Base-by-base conservation (phyloP, 2,329 filamentous ascomycete genomes). In the Scedosporium apiospermum region DNA sequence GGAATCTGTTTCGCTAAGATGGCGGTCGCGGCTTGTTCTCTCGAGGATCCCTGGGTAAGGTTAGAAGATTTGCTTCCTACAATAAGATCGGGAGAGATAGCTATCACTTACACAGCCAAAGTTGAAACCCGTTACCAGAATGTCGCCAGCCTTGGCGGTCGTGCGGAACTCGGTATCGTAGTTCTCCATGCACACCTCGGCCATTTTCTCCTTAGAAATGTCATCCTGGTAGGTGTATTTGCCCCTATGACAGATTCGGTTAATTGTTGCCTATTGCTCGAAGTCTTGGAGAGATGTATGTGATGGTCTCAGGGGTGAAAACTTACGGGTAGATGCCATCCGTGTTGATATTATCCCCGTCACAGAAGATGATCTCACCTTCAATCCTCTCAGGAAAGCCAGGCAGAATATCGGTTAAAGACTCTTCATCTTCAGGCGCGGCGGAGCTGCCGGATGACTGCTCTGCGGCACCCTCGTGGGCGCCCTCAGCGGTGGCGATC, bases 201-300 rank as follows among this genome's bases (percentile, higher is more conserved):
- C 91, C 93, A 98, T 97, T 63, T 85, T 85, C 65, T 91, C 88
- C 0, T 76, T 78, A 0, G 89, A 77, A 0, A 98, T 81, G 68
- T 90, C 83, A 71, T 98, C 93, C 71, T 96, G 91, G 75, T 98
- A 98, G 0, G 93, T 97, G 73, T 91, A 89, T 74, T 88, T 88
- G 9, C 90, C 91, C 0, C 34, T 38, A 14, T 3, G 34, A 38
- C 34, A 38, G 12, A 38, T 12, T 12, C 10, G 10, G 34, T 38
- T 38, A 38, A 38, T 38, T 4, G 34, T 38, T 38, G 34, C 34
- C 30, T 10, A 7, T 34, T 34, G 5, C 30, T 34, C 30, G 30
- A 34, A 34, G 30, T 34, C 9, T 34, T 34, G 30, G 30, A 6
- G 27, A 30, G 27, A 6, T 30, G 27, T 7, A 9, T 34, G 30